Base-by-base conservation (phyloP, 805 yeast genomes). In the Ogataea allantospora region DNA sequence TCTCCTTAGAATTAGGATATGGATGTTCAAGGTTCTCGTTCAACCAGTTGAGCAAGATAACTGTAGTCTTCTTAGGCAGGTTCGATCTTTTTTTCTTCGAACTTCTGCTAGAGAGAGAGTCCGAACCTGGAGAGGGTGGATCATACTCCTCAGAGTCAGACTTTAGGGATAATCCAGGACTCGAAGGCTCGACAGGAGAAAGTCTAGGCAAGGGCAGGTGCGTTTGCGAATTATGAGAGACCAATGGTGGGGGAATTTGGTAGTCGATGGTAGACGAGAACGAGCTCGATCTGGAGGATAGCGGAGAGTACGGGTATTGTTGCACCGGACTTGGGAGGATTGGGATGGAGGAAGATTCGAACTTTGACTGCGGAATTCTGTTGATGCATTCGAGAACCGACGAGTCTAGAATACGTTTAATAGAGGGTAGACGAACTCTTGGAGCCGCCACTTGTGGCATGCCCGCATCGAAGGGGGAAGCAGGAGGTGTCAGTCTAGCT, bases 21-120 rank as follows among this genome's bases (percentile, higher is more conserved):
- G 82, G 82, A 50, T 77, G 80, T 48, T 71, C 72, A 38, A 76
- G 59, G 50, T 77, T 77, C 22, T 72, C 73, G 46, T 72, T 70
- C 39, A 77, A 60, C 82, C 82, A 77, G 47, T 63, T 69, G 33
- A 77, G 59, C 42, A 75, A 54, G 8, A 75, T 70, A 40, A 63
- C 65, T 1, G 82, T 77, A 3, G 80, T 75, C 50, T 73, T 77
- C 56, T 76, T 77, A n/a, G 82, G 81, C 38, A 77, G 60, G 54
- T 76, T 77, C 46, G 75, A 70, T 48, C 82, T 62, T 42, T 57
- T 60, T 44, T 61, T 64, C 40, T 58, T 58, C 16, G 18, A 23
- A 42, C 37, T 33, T 19, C 30, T 40, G 9, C 35, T 14, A 8
- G 13, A 19, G 20, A 33, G 14, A 18, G 40, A 37, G 23, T 30